These are phyloP conservation scores for Tuber melanosporum DNA, from an alignment of 495 filamentous ascomycete species.

Conservation along the genomic window DNA sequence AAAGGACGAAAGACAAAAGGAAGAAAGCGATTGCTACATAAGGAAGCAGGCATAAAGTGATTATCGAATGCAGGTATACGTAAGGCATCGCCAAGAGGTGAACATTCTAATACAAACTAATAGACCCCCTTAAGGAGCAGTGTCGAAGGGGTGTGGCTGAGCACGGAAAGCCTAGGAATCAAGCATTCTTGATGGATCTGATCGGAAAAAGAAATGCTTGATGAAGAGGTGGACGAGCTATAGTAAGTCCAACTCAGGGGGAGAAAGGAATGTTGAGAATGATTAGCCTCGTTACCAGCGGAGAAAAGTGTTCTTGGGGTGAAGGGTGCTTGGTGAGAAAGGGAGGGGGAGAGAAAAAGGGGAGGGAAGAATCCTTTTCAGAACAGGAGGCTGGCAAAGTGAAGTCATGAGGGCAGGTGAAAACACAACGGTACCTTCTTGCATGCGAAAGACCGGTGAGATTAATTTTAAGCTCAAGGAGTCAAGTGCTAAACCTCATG, in stretches of 20 bases:
- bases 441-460: background rate
- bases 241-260: background rate
- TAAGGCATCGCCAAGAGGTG: no score
- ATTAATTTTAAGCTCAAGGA: background rate
- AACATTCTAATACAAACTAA: no score
- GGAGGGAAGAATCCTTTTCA: background rate
- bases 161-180: background rate
- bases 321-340: background rate
- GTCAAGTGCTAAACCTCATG: background rate
- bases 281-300: background rate
- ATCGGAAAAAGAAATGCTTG: background rate
- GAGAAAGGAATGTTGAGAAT: background rate
- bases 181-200: background rate
- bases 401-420: background rate
- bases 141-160: background rate
- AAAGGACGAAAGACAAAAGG: no score
- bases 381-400: background rate
- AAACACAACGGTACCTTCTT: background rate
- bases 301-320: background rate
- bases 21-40: no score
- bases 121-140: constrained; percentile 17
- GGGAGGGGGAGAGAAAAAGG: background rate
- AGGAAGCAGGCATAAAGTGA: no score
- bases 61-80: no score
- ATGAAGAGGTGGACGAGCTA: background rate